phyloP scores from a whole-genome alignment of 345 rosid species.

The Eucalyptus guilfoylei region DNA sequence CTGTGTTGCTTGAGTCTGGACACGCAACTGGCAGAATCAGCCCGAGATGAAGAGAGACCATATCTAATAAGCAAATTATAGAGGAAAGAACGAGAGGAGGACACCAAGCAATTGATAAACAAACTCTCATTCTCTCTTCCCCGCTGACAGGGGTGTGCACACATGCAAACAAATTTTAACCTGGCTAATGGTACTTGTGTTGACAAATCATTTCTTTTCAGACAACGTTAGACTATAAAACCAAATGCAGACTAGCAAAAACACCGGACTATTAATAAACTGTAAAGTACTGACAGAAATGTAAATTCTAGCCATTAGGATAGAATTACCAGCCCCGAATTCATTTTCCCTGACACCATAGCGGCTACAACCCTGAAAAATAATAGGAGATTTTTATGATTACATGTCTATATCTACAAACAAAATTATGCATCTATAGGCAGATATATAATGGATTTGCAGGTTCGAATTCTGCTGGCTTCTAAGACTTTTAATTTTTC shows the following conservation, averaged over 20 bases:
- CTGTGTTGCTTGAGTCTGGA: neutral
- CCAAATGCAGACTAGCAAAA: neutral
- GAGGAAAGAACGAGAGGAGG: neutral
- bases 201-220: neutral
- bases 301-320: neutral
- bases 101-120: neutral
- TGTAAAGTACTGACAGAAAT: neutral
- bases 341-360: constrained; percentile 39
- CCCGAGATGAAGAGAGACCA: neutral
- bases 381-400: neutral
- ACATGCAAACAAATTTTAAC: neutral
- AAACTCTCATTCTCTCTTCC: neutral
- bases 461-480: neutral
- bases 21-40: neutral
- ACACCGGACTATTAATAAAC: neutral
- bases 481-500: neutral
- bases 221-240: neutral
- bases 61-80: neutral
- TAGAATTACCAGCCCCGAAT: constrained; percentile 53
- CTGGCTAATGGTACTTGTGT: neutral
- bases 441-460: neutral
- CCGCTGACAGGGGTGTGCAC: neutral
- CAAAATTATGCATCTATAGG: neutral
- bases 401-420: neutral
- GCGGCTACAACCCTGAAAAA: constrained; percentile 76